Evolutionary conservation across 164 flowering plant species (phyloP).

Genomic region (Dillenia turbinata): DNA sequence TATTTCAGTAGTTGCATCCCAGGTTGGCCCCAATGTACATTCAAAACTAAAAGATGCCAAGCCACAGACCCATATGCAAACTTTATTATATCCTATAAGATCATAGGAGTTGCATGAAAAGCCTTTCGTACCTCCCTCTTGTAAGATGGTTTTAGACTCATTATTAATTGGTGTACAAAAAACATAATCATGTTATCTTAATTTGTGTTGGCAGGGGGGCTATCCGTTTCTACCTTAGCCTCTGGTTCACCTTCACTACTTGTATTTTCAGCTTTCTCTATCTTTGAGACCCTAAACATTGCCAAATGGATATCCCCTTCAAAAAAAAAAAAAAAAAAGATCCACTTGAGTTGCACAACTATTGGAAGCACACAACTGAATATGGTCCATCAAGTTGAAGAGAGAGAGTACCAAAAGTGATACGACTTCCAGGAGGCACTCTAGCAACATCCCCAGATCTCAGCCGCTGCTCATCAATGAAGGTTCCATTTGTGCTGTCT

Average conservation of each 20-base stretch:
- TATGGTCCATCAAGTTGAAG: background rate
- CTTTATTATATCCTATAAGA: too few species aligned
- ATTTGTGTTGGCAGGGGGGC: conserved; percentile 7
- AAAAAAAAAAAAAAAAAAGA: conserved; percentile 8
- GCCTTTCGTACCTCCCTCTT: too few species aligned
- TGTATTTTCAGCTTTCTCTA: conserved; percentile 30
- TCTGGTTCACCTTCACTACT: conserved; percentile 27
- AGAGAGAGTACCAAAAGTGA: conserved; percentile 59
- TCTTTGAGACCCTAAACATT: conserved; percentile 55
- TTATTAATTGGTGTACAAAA: too few species aligned
- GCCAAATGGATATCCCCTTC: conserved; percentile 74
- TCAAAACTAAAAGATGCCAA: too few species aligned
- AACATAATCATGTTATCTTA: background rate
- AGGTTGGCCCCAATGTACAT: too few species aligned
- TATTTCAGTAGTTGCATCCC: too few species aligned
- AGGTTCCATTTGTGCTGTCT: conserved; percentile 92
- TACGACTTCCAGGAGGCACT: conserved; percentile 49
- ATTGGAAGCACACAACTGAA: background rate
- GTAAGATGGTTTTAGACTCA: too few species aligned
- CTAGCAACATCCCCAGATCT: conserved; percentile 49
- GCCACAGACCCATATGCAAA: too few species aligned
- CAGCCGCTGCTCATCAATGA: conserved; percentile 52
- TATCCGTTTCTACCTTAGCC: conserved; percentile 14
- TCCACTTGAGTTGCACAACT: background rate
- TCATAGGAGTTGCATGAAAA: too few species aligned